Percentiles rank a stretch among this genome's conserved stretches.
phyloP scores from a whole-genome alignment of 495 filamentous ascomycete genomes.

The Aspergillus ostianus region DNA sequence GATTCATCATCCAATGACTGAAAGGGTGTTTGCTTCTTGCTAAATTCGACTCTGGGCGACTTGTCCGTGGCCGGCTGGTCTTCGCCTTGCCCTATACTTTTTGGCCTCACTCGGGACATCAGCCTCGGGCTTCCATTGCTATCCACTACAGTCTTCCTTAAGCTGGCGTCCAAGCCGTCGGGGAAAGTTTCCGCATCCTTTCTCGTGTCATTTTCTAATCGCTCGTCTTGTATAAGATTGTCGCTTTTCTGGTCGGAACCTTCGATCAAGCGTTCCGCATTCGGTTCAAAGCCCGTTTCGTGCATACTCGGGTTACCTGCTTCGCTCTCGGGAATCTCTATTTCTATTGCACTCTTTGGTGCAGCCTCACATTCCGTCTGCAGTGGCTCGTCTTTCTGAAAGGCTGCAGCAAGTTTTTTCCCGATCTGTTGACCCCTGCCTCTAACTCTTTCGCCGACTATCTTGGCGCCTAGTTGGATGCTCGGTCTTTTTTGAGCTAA shows the following conservation, averaged over 20 bases:
- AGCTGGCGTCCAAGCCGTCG: constrained; percentile 6
- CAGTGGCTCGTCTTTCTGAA: constrained; percentile 8
- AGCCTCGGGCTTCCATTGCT: constrained; percentile 31
- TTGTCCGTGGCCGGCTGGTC: background rate
- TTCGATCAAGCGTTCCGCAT: background rate
- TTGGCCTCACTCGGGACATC: background rate
- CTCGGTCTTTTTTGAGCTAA: background rate
- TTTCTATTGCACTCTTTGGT: background rate
- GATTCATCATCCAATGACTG: background rate
- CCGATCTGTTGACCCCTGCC: constrained; percentile 32
- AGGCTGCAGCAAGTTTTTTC: constrained; percentile 28
- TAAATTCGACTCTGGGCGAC: background rate
- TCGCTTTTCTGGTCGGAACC: background rate
- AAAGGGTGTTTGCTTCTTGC: background rate
- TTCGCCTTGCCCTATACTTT: background rate
- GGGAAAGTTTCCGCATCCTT: background rate
- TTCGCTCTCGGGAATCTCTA: background rate
- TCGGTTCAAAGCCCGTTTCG: background rate
- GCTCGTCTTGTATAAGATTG: background rate
- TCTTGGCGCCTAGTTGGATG: background rate
- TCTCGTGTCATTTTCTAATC: background rate
- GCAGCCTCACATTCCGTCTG: background rate
- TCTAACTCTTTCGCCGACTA: background rate
- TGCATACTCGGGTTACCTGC: background rate
- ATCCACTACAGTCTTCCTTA: constrained; percentile 26